These are phyloP conservation scores for Xylaria sp. DNA, from an alignment of 2,329 filamentous ascomycete species.

Conservation along the genomic window DNA sequence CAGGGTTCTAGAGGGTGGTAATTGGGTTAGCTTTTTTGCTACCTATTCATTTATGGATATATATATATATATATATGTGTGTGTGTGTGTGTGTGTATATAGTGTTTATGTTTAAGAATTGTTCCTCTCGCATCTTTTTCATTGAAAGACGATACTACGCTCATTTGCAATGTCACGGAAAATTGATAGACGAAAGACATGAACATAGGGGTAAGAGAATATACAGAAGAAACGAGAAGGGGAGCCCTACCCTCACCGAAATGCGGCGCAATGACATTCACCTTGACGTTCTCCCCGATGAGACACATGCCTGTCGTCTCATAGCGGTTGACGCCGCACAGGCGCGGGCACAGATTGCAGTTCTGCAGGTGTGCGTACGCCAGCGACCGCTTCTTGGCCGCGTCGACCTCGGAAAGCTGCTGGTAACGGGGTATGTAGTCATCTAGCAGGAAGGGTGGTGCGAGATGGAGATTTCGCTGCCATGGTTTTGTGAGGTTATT, in stretches of 20 bases:
- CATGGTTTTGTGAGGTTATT: neutral
- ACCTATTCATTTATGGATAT: neutral
- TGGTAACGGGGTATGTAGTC: constrained; percentile 80
- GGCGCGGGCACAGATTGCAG: constrained; percentile 83
- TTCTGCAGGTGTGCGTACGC: constrained; percentile 81
- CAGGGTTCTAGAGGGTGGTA: constrained; percentile 69
- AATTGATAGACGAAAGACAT: neutral
- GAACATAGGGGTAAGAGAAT: neutral
- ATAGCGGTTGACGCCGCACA: constrained; percentile 83
- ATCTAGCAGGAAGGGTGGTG: constrained; percentile 76
- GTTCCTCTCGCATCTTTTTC: neutral
- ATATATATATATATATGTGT: no score
- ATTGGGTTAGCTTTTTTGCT: neutral
- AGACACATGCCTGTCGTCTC: constrained; percentile 82
- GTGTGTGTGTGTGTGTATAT: no score
- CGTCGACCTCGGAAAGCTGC: constrained; percentile 73
- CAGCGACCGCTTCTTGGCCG: constrained; percentile 76
- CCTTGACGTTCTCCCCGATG: constrained; percentile 77
- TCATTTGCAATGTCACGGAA: neutral
- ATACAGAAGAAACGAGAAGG: no score
- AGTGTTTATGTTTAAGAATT: neutral
- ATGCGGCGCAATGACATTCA: constrained; percentile 87
- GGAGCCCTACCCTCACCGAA: constrained; percentile 74
- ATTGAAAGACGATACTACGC: neutral
- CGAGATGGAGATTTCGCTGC: constrained; percentile 59